phyloP scores from a whole-genome alignment of 805 yeast genomes.

The Nakazawaea wyomingensis region DNA sequence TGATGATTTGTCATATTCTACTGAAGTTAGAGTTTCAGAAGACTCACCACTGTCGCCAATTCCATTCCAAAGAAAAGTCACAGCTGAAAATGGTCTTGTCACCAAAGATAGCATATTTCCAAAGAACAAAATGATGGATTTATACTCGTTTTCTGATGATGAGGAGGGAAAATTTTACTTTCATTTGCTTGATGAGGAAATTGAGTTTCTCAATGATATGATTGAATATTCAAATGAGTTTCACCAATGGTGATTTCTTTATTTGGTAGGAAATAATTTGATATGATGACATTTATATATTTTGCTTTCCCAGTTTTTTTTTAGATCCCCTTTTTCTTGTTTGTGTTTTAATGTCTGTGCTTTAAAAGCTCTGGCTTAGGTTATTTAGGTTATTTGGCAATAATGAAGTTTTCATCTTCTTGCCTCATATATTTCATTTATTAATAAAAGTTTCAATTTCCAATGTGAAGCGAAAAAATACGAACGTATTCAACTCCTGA shows the following conservation, averaged over 20 bases:
- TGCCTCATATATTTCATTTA: too few relatives aligned
- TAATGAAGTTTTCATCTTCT: too few relatives aligned
- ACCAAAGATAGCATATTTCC: conserved; percentile 13
- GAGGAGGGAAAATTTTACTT: background rate
- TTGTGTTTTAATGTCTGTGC: too few relatives aligned
- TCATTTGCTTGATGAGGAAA: background rate
- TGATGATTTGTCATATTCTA: conserved; percentile 11
- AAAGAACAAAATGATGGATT: background rate
- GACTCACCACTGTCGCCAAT: conserved; percentile 1
- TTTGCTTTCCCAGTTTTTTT: too few relatives aligned
- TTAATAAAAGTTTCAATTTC: too few relatives aligned
- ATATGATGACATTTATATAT: background rate
- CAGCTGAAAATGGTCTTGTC: conserved; percentile 15
- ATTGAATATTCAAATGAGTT: background rate
- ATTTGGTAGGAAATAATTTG: too few relatives aligned
- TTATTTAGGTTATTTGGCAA: too few relatives aligned
- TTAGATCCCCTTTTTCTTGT: too few relatives aligned
- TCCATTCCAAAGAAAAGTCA: conserved; percentile 16
- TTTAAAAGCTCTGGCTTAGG: too few relatives aligned
- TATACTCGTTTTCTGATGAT: background rate
- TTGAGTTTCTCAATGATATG: background rate
- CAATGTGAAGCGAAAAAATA: too few relatives aligned
- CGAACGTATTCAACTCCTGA: too few relatives aligned
- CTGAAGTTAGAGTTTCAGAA: conserved; percentile 12
- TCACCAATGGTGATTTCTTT: too few relatives aligned